A percentile compares a stretch with the other conserved stretches of the same genome.
Evolutionary conservation across 257 asterid genomes (phyloP).

Genomic region (Solanum clarkiae): DNA sequence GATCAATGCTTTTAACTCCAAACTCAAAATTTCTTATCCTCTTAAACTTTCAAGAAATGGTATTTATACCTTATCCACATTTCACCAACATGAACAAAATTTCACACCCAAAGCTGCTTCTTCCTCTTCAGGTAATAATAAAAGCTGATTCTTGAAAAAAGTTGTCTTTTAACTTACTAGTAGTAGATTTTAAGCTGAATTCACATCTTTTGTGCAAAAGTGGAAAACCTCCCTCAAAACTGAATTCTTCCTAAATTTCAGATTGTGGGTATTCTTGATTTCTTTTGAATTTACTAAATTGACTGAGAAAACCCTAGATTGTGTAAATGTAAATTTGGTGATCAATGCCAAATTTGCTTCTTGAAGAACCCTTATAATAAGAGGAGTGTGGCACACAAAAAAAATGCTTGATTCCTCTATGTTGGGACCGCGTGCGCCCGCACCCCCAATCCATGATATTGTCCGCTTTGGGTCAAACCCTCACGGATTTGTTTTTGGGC

Average conservation of each 20-base stretch:
- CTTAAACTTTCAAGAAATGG: constrained; percentile 6
- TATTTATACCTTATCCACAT: constrained; percentile 10
- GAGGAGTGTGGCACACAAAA: not conserved
- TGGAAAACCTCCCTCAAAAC: not conserved
- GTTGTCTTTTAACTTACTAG: not conserved
- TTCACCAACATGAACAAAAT: constrained; percentile 4
- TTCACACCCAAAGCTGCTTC: constrained; percentile 30
- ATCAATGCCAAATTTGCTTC: not conserved
- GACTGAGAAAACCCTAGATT: not conserved
- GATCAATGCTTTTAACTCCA: not conserved
- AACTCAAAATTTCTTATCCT: constrained; percentile 13
- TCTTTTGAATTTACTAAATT: not conserved
- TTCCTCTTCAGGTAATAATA: constrained; percentile 48
- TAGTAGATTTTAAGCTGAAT: not conserved
- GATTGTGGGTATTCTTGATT: not conserved
- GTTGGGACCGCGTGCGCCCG: no score
- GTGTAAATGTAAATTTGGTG: not conserved
- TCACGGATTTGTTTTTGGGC: no score
- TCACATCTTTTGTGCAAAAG: not conserved
- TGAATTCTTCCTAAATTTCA: not conserved
- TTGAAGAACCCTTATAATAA: not conserved
- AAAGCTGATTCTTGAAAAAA: not conserved
- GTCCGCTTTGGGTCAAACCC: no score
- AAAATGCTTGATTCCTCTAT: not conserved
- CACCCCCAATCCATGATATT: no score